Evolutionary conservation across 768 basidiomycete species (phyloP), one percentile per base, ranked within the genome.

Genomic region (Pleurotus cornucopiae): DNA sequence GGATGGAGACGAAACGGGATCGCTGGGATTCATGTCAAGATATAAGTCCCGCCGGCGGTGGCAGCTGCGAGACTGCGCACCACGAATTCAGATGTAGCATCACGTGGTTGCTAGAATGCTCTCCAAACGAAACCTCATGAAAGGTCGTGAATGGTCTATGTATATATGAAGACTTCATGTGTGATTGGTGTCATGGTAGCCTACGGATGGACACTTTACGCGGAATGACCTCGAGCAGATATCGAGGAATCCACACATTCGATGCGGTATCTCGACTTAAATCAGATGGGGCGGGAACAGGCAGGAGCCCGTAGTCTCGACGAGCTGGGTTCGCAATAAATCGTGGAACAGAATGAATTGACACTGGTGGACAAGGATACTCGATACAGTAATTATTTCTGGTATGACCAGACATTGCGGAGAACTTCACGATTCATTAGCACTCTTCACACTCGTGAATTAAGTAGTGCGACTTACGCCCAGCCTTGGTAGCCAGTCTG

Each of bases 341-440:
- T 4, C 25, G 46, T 20, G 46, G 7, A 48, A 45, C 18, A 18
- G 13, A 13, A 45, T 45, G 16, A 23, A 45, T 18, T 23, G 44
- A 45, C 21, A 21, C 20, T 14, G 18, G 20, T 26, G 21, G 48
- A 49, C 46, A 47, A 47, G 25, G 14, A 51, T 37, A 51, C 21
- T 30, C 13, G 30, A 21, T 51, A 48, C 37, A 48, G 23, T 58
- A 58, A 66, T 82, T 86, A 98, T 81, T 96, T 95, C 81, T 87
- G 82, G 86, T 91, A 92, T 62, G 86, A 88, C 94, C 94, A 98
- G 70, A 94, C 93, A 73, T 93, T 93, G 71, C 91, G 87, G 73
- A 98, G 89, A 73, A 97, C 95, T 57, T 59, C 55, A 49, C 49
- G 13, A 55, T 16, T 44, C 41, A 44, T n/a, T 3, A 44, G n/a